Base-by-base conservation (phyloP, 495 filamentous ascomycete genomes). In the Niebla homalea region DNA sequence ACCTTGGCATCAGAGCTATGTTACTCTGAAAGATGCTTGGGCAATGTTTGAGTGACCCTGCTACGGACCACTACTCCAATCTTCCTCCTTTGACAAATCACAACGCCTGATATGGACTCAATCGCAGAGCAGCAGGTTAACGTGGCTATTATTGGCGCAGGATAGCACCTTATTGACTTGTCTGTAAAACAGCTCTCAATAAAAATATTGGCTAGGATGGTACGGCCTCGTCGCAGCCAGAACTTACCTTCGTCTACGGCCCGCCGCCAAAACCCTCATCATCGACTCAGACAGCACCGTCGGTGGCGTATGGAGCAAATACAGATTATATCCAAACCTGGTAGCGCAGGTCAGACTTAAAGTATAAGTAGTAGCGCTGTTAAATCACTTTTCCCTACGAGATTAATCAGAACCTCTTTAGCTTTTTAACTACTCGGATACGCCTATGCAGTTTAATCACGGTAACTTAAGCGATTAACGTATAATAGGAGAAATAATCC, bases 301-400 rank as follows among this genome's bases (percentile, higher is more conserved):
- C 20, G 62, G 62, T 3, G 62, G 62, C 1, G 57, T 60, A 46
- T 64, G 62, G 62, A 50, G 55, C 41, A 51, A 52, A 8, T n/a
- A 52, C 5, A 10, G 53, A 10, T 20, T 56, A 10, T 56, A 56
- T 29, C 53, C 53, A 3, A 51, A 56, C 38, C 49, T 56, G 1
- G 49, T 56, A 14, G 53, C 53, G 3, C 49, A 56, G 49, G 50
- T 52, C 39, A 42, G 18, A 22, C 49, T 41, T 41, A 40, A 58
- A 12, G 25, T 26, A 26, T 26, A 26, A n/a, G n/a, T 26, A 7
- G 25, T 7, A 26, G 25, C 4, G 3, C 25, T 7, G 25, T 7
- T 26, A 7, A 26, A 3, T 26, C 25, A 26, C 25, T 7, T 26
- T 26, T 26, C 25, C 25, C 25, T 26, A 4, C 25, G 25, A 26